Evolutionary conservation across 2,329 filamentous ascomycete species (phyloP).

Genomic region (Pseudogymnoascus sp.): DNA sequence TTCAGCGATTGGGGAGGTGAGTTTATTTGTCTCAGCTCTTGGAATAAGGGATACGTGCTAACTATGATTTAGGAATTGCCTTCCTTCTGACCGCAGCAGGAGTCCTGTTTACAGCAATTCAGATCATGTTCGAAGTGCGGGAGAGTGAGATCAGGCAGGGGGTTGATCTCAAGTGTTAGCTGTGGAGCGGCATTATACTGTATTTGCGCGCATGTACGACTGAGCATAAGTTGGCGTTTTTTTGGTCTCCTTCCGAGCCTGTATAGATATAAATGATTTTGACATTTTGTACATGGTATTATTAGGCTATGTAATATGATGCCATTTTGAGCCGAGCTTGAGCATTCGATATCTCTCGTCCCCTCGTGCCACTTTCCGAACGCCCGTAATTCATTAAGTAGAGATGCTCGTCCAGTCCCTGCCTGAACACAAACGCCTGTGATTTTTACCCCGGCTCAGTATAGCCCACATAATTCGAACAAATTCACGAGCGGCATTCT

Average conservation of each 20-base stretch:
- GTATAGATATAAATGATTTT: background rate
- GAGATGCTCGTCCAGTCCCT: background rate
- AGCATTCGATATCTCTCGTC: background rate
- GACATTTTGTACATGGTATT: constrained; percentile 1
- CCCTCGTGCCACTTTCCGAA: background rate
- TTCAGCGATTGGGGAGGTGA: constrained; percentile 63
- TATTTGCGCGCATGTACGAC: background rate
- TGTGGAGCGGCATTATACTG: background rate
- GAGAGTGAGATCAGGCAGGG: constrained; percentile 77
- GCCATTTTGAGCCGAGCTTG: background rate
- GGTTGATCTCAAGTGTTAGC: constrained; percentile 71
- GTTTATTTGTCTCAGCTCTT: constrained; percentile 21
- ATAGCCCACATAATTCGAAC: background rate
- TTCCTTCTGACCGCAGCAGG: constrained; percentile 66
- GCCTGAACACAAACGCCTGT: background rate
- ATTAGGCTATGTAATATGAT: constrained; percentile 3
- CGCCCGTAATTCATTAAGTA: constrained; percentile 2
- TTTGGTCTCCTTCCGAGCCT: background rate
- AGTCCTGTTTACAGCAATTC: constrained; percentile 75
- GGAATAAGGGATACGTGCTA: constrained; percentile 32
- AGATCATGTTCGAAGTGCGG: constrained; percentile 94
- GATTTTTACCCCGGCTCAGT: background rate
- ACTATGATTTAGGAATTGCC: constrained; percentile 38
- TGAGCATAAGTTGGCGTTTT: background rate
- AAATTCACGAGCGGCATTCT: background rate